A percentile compares a stretch with the other conserved stretches of the same genome.
These are phyloP conservation scores for Atkinsonella texensis DNA, from an alignment of 2,329 filamentous ascomycete genomes.

Conservation along the genomic window DNA sequence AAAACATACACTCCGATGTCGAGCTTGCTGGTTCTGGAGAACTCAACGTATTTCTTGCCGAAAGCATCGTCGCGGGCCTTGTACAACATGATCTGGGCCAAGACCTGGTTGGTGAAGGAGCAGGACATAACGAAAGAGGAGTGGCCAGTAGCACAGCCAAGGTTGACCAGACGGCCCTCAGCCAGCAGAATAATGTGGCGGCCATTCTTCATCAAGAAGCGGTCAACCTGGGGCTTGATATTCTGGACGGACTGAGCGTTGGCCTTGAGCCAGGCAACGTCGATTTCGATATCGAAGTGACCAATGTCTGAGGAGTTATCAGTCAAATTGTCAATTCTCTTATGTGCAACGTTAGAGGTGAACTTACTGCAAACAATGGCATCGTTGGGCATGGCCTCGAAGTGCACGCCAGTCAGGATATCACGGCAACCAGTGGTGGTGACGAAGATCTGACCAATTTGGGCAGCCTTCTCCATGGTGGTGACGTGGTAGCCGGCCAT, in stretches of 20 bases:
- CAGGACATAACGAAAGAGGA: constrained; percentile 99
- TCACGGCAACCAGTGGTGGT: constrained; percentile 99
- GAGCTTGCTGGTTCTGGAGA: constrained; percentile 84
- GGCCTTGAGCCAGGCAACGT: constrained; percentile 98
- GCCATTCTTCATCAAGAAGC: constrained; percentile 87
- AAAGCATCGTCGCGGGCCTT: constrained; percentile 84
- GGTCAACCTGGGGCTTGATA: constrained; percentile 99
- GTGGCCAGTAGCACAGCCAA: constrained; percentile 97
- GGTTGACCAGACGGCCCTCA: constrained; percentile 97
- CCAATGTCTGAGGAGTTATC: constrained; percentile 58
- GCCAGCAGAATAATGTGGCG: constrained; percentile 97
- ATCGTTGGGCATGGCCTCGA: constrained; percentile 92
- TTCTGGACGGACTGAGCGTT: constrained; percentile 89
- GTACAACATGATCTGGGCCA: constrained; percentile 97
- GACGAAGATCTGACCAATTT: constrained; percentile 91
- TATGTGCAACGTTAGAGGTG: background rate
- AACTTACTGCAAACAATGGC: constrained; percentile 90
- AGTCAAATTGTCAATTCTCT: background rate
- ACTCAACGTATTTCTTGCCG: constrained; percentile 90
- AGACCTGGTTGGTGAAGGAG: constrained; percentile 99
- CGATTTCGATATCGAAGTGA: constrained; percentile 99
- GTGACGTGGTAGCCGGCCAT: constrained; percentile 95
- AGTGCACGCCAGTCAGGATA: constrained; percentile 85
- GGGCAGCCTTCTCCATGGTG: constrained; percentile 94
- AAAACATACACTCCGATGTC: constrained; percentile 76